Base-by-base conservation (phyloP, 1,284 basidiomycete species). In the Lentinula novae-zelandiae region DNA sequence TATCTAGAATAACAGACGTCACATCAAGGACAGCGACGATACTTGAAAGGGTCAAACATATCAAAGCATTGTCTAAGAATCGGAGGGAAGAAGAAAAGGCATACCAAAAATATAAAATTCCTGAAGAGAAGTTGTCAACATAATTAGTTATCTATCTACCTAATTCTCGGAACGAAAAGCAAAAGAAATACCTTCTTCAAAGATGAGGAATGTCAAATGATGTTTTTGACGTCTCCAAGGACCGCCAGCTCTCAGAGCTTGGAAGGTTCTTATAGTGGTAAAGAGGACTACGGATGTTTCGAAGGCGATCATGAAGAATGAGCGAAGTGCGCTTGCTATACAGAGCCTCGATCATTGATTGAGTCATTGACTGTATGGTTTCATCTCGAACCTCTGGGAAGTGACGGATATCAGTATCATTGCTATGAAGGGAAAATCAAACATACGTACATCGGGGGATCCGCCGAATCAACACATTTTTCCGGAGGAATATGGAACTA, bases 251-350 rank as follows among this genome's bases (percentile, higher is more conserved):
- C 51, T 51, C 15, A 58, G 53, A 17, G 60, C 51, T 46, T 53
- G 56, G 9, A 60, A n/a, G 20, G 58, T 63, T 15, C 62, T 49
- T 20, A 60, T 39, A 39, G 54, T 60, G 6, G 58, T 57, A 2
- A 63, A 13, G 5, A 60, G 8, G 1, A 55, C 58, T 12, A 53
- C 53, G 8, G 58, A 60, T 10, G 62, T 63, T 48, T 63, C 62
- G 50, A 63, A 60, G 6, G 57, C 50, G 10, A 63, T 63, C 17
- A 58, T 63, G 53, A 63, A 57, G 20, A 63, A 17, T 12, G 62
- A 53, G 46, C 62, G 58, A 40, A 60, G 33, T 36, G 53, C 34
- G 34, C 22, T 54, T n/a, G 57, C 60, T 62, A 33, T 46, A 5
- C 15, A 6, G 0, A 20, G 15, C 7, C 13, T 53, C 36, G 39